Evolutionary conservation across 208 protist species (phyloP), one percentile per base, ranked within the genome.

Genomic region (Wallacemonas rigidus): DNA sequence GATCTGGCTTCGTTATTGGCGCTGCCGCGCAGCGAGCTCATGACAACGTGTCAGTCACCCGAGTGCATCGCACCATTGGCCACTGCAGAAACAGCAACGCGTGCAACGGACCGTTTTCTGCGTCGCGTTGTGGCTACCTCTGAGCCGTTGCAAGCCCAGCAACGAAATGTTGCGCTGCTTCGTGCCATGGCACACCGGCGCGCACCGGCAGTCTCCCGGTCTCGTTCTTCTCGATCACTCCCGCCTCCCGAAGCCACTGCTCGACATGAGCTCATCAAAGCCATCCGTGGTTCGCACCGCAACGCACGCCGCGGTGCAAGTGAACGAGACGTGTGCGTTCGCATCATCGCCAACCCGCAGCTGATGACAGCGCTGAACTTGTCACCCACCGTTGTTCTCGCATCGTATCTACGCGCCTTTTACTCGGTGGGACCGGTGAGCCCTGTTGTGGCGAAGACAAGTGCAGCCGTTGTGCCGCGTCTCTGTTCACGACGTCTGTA

Each of bases 361-460:
- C 51, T 91, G 15, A 69, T 86, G 4, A 40, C 40, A 26, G 44
- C 60, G 11, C 61, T 91, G 57, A 57, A 64, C 48, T 38, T 91
- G 35, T 91, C 86, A 2, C 80, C 82, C 1, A n/a, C 78, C 7
- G 62, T 75, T 48, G 75, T 85, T 11, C 70, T 83, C 63, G 39
- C 65, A 38, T 47, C 35, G 3, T 84, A 58, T 61, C 67, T 70
- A 11, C 72, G 81, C 14, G 82, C 80, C 12, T 92, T 88, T 71
- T 61, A 79, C 40, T 82, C 82, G 17, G 75, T 72, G 50, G 44
- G 48, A n/a, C 56, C 44, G 26, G 73, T 74, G 9, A 74, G 80
- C 41, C 58, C 55, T 0, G 15, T 51, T 4, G 76, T 92, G 65
- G 60, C 77, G 7, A 60, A 60, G 15, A 75, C 79, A 14, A 87